Conservation (phyloP, 305 asterid genomes). For the Fraxinus xanthoxyloides region DNA sequence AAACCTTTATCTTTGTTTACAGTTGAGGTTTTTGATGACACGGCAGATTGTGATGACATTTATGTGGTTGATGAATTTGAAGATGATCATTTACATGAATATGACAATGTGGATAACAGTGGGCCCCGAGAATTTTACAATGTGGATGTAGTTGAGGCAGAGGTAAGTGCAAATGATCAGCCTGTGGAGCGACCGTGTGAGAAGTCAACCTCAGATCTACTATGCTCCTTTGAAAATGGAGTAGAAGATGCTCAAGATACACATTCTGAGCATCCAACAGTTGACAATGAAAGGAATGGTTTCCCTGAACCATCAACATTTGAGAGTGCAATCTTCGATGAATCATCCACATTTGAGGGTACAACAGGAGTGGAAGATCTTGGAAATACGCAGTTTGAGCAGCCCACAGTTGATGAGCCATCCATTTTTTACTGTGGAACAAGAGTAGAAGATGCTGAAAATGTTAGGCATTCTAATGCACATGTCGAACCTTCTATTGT, state of each 20-base stretch:
- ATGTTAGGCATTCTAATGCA: background rate
- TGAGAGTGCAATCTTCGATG: too few relatives aligned
- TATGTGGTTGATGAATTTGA: background rate
- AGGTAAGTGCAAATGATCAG: background rate
- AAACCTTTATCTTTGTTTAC: background rate
- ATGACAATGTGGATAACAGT: too few relatives aligned
- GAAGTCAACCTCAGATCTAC: background rate
- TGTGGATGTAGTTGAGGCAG: background rate
- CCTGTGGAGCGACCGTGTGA: background rate
- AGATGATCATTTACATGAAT: background rate
- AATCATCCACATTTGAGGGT: background rate
- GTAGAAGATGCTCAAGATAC: background rate
- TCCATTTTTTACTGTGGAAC: background rate
- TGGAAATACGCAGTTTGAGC: background rate
- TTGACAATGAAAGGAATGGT: too few relatives aligned
- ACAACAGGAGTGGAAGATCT: background rate
- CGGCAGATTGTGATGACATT: background rate
- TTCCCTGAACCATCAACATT: too few relatives aligned
- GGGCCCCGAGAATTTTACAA: background rate
- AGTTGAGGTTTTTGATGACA: background rate
- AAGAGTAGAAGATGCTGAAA: background rate
- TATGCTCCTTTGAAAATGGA: background rate
- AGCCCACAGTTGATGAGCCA: background rate
- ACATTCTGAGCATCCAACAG: background rate
- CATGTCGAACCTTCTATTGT: too few relatives aligned